Evolutionary conservation across 805 yeast genomes (phyloP).

Genomic region (Millerozyma acaciae): DNA sequence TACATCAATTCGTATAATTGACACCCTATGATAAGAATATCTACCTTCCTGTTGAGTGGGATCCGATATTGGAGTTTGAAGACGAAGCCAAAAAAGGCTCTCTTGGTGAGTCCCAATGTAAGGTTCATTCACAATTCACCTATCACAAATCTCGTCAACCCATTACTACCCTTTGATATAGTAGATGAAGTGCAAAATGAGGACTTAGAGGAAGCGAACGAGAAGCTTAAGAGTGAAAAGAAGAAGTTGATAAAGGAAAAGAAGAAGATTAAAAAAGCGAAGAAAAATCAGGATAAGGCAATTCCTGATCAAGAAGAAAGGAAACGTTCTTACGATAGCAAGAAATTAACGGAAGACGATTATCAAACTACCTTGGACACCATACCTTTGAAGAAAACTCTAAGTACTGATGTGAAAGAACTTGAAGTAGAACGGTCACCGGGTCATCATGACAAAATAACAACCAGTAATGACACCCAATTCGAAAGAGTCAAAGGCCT

Average conservation of each 20-base stretch:
- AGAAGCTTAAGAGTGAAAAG: slow-evolving; percentile 25
- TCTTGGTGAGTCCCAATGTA: no score
- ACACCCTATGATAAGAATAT: no score
- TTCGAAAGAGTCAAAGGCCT: no score
- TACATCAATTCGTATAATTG: neutral
- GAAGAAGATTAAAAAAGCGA: slow-evolving; percentile 11
- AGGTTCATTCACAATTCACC: slow-evolving; percentile 7
- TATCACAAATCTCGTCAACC: slow-evolving; percentile 31
- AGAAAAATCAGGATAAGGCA: no score
- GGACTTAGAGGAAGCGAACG: slow-evolving; percentile 24
- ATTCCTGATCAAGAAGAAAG: no score
- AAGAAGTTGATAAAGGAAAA: slow-evolving; percentile 21
- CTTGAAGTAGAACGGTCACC: slow-evolving; percentile 4
- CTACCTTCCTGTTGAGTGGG: no score
- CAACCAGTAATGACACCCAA: no score
- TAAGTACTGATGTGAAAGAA: slow-evolving; percentile 4
- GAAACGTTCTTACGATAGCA: neutral
- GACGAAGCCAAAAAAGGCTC: no score
- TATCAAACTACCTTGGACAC: slow-evolving; percentile 9
- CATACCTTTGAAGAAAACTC: slow-evolving; percentile 9
- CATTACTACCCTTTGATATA: slow-evolving; percentile 41
- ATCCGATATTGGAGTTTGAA: no score
- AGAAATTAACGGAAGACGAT: slow-evolving; percentile 3
- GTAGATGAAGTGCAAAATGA: slow-evolving; percentile 33
- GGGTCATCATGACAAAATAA: no score